Conservation (phyloP, 2,329 filamentous ascomycete genomes). For the Pestalotiopsis sp. region DNA sequence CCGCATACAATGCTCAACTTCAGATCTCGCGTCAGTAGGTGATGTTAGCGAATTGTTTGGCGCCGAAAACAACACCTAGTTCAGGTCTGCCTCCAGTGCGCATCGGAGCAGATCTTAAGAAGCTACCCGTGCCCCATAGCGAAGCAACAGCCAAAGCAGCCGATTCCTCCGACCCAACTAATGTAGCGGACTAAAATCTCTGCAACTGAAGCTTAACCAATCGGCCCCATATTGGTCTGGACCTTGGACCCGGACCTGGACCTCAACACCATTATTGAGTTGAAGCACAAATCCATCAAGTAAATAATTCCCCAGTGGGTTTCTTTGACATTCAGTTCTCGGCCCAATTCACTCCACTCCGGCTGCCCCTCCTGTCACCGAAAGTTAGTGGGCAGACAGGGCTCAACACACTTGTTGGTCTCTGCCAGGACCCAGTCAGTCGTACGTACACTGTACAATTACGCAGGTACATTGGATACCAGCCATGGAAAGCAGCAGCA, state of each 20-base stretch:
- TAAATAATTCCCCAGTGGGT: neutral
- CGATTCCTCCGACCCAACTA: neutral
- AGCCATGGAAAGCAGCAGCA: conserved; percentile 13
- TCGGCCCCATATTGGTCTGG: neutral
- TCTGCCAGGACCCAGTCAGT: neutral
- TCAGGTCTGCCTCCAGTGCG: neutral
- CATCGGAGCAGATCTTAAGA: neutral
- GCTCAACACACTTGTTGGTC: neutral
- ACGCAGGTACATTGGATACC: neutral
- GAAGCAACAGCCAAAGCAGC: neutral
- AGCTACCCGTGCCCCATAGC: neutral
- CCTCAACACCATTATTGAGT: neutral
- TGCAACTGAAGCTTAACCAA: conserved; percentile 1
- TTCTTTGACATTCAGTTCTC: neutral
- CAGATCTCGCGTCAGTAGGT: no score
- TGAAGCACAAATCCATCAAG: neutral
- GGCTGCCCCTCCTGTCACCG: neutral
- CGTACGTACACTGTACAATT: neutral
- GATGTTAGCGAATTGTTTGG: no score
- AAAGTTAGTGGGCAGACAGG: neutral
- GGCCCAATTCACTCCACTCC: neutral
- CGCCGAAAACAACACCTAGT: neutral
- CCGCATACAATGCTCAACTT: no score
- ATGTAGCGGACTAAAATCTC: neutral
- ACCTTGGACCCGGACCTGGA: neutral